Base-by-base conservation (phyloP, 2,329 filamentous ascomycete species). In the Cladophialophora exuberans region DNA sequence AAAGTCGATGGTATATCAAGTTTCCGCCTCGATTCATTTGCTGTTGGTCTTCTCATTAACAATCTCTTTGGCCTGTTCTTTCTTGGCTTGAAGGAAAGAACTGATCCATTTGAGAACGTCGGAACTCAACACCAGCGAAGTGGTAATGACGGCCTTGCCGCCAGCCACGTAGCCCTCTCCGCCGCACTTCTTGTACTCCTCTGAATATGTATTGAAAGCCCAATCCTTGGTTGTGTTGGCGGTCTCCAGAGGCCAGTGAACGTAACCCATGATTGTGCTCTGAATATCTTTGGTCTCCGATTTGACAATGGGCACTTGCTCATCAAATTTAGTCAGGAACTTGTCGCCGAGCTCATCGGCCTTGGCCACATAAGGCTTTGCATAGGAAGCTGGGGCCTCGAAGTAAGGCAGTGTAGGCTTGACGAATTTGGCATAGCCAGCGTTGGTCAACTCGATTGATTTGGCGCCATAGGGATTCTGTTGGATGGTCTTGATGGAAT, bases 361-460 rank as follows among this genome's bases (percentile, higher is more conserved):
- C 72, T 86, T 90, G 70, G 84, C 79, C 62, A 96, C 82, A 74
- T 97, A 97, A 1, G 93, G 92, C 48, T 86, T 85, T 61, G 96
- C 82, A 71, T 89, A 94, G 68, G 83, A 80, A 77, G 90, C 93
- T 30, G 92, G 91, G 65, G 83, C 88, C 66, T 84, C 74, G 65
- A 97, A 77, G 74, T 90, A 90, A 23, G 89, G 88, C 52, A 93
- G 75, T 61, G 96, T 75, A 17, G 91, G 90, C 64, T 86, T 87
- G 70, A 87, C 87, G 67, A 96, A 81, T 62, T 82, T 85, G 69
- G 84, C 78, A 79, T 92, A 96, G 66, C 86, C 86, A 57, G 85
- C 83, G 69, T 88, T 83, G 71, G 87, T 83, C 60, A 94, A 75
- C 66, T 88, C 80, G 69, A 97, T 77, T 38, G 90, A 92, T 76